Conservation (phyloP, 371 early-diverging fungal species). For the Mortierella sp. region DNA sequence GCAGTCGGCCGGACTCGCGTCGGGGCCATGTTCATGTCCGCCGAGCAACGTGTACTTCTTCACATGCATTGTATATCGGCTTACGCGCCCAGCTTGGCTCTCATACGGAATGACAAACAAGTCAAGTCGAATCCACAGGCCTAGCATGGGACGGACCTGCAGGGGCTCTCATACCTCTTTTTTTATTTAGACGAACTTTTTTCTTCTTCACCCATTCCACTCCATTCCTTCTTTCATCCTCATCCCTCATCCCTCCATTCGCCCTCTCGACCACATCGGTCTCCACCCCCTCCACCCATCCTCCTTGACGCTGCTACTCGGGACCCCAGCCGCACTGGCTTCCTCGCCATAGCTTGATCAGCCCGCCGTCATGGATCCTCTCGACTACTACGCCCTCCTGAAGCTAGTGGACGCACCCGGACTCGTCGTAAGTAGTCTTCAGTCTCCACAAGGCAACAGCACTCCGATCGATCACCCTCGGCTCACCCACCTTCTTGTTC, state of each 20-base stretch:
- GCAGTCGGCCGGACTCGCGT: no score
- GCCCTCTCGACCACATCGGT: background rate
- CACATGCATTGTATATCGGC: no score
- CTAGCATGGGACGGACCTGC: no score
- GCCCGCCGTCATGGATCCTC: constrained; percentile 27
- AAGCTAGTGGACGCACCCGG: constrained; percentile 48
- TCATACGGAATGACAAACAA: no score
- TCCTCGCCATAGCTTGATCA: background rate
- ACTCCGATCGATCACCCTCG: background rate
- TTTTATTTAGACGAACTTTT: background rate
- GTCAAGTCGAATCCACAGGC: no score
- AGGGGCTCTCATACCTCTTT: no score
- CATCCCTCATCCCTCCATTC: background rate
- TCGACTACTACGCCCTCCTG: constrained; percentile 43
- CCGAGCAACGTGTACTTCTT: no score
- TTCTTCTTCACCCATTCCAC: background rate
- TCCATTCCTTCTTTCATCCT: background rate
- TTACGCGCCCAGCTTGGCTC: no score
- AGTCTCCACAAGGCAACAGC: background rate
- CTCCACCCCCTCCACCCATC: background rate
- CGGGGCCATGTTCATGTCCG: no score
- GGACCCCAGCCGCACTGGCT: background rate
- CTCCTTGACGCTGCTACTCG: background rate
- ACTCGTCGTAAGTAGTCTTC: constrained; percentile 25
- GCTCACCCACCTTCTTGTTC: background rate